Evolutionary conservation across 2,329 filamentous ascomycete genomes (phyloP), one percentile per base, ranked within the genome.

Genomic region (Cucurbitaria berberidis): DNA sequence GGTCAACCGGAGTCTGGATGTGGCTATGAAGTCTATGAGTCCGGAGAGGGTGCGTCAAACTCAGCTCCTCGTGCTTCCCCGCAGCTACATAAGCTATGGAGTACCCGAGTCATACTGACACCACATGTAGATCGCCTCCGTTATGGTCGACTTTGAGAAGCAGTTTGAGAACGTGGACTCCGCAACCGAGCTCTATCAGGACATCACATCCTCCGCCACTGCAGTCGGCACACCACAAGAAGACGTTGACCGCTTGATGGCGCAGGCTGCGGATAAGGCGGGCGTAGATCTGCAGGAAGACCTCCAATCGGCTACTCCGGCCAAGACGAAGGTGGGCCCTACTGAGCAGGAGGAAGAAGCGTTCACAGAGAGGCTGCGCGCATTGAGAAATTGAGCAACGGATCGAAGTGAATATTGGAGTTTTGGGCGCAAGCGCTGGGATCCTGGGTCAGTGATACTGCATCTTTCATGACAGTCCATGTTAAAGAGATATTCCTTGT

Each of bases 211-310:
- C 19, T 88, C 89, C 55, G 89, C 89, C 32, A 96, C 91, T 74
- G 90, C 76, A 67, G 88, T 79, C 72, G 90, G 81, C 74, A 93
- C 78, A 78, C 90, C 79, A 76, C 85, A 96, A 72, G 91, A 96
- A 64, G 91, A 93, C 63, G 91, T 96, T 1, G 91, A 96, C 74
- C 87, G 91, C 62, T 78, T 96, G 57, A 89, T 96, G 77, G 88
- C 86, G 60, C 89, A 96, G 77, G 85, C 95, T 38, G 91, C 91
- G 58, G 92, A 96, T 74, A 91, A 96, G 74, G 91, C 90, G 9
- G 92, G 92, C 48, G 85, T 96, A 46, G 89, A 95, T 75, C 80
- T 96, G 56, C 86, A 86, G 62, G 84, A 89, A 71, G 90, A 95
- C 76, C 86, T 96, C 76, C 80, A 80, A 50, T 78, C 78, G 11